Evolutionary conservation across 495 filamentous ascomycete genomes (phyloP).

Genomic region (Xylaria longipes): DNA sequence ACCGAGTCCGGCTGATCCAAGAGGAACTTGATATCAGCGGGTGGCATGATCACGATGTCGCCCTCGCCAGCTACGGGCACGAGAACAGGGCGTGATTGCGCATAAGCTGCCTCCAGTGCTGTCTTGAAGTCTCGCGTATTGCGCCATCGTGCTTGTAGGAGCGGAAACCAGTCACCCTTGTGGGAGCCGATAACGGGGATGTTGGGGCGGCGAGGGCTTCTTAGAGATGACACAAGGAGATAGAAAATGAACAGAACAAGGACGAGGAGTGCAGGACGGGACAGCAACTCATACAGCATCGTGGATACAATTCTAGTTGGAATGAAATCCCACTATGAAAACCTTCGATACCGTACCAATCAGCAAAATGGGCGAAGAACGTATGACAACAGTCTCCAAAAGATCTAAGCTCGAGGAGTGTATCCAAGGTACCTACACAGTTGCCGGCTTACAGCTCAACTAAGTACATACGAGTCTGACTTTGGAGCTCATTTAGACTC

Average conservation of each 20-base stretch:
- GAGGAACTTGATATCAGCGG: neutral
- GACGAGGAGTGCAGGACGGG: neutral
- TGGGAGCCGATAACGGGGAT: slow-evolving; percentile 46
- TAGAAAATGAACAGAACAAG: neutral
- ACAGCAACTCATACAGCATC: neutral
- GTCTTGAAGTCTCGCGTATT: slow-evolving; percentile 44
- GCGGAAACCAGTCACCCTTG: slow-evolving; percentile 47
- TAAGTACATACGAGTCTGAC: too few species aligned
- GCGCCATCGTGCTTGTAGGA: slow-evolving; percentile 41
- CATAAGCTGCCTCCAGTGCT: slow-evolving; percentile 36
- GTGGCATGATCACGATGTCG: slow-evolving; percentile 46
- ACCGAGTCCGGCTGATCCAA: slow-evolving; percentile 52
- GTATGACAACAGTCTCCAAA: too few species aligned
- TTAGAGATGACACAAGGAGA: neutral
- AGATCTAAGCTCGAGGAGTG: too few species aligned
- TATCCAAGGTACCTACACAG: too few species aligned
- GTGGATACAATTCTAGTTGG: neutral
- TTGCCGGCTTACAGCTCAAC: too few species aligned
- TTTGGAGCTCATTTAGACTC: too few species aligned
- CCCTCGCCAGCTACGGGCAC: slow-evolving; percentile 34
- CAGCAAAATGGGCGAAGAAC: too few species aligned
- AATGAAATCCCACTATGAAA: too few species aligned
- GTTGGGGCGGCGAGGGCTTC: neutral
- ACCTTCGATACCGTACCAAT: too few species aligned
- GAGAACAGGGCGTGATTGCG: slow-evolving; percentile 35